Conservation (phyloP, 2,329 filamentous ascomycete genomes). For the Claviceps digitariae region DNA sequence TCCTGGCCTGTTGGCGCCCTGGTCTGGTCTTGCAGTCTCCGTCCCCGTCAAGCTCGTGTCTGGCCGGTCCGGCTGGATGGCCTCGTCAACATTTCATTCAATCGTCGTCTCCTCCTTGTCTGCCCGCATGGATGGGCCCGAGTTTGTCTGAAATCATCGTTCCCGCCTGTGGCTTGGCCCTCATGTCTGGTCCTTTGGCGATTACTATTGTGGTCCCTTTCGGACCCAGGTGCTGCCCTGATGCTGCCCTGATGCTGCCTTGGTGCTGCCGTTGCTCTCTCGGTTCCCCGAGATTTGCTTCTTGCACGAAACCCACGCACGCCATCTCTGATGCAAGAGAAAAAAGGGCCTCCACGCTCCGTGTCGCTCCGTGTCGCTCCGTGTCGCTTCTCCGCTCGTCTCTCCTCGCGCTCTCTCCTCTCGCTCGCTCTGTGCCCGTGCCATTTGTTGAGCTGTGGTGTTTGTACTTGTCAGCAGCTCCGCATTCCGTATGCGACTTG, state of each 20-base stretch:
- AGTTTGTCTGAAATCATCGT: conserved; percentile 3
- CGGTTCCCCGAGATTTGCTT: neutral
- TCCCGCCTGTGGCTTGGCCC: conserved; percentile 1
- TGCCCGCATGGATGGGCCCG: neutral
- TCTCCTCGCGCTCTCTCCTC: neutral
- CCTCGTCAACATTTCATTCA: neutral
- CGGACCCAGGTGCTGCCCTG: neutral
- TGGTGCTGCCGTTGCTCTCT: neutral
- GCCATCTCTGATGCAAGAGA: neutral
- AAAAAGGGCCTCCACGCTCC: neutral
- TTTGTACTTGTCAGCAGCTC: conserved; percentile 3
- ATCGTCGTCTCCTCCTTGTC: neutral
- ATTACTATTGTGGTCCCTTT: neutral
- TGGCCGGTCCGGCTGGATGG: conserved; percentile 3
- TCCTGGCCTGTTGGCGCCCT: too few relatives aligned
- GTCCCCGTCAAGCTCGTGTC: neutral
- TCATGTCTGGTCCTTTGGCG: neutral
- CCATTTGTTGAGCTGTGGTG: conserved; percentile 3
- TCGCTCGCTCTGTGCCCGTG: conserved; percentile 1
- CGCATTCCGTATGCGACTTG: neutral
- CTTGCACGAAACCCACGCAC: neutral
- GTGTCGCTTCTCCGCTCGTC: neutral
- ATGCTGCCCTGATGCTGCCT: neutral
- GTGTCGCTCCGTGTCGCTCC: neutral
- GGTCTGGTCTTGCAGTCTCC: too few relatives aligned